Evolutionary conservation across 2,329 filamentous ascomycete genomes (phyloP).

Genomic region (Alternaria novae-zelandiae): DNA sequence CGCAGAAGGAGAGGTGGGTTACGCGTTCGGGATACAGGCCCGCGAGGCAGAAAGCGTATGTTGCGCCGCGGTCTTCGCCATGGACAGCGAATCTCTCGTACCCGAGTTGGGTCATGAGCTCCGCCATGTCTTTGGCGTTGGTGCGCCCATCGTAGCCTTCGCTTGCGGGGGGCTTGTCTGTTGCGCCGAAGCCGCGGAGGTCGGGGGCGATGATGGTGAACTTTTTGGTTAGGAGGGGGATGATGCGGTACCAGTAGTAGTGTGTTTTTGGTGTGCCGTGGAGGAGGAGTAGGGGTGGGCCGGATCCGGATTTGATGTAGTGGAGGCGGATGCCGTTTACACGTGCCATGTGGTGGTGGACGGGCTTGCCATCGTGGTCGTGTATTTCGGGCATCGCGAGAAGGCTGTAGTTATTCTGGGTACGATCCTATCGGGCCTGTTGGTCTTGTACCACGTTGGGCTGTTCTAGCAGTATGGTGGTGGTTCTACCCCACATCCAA

Average conservation of each 20-base stretch:
- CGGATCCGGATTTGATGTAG: constrained; percentile 28
- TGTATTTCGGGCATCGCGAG: constrained; percentile 25
- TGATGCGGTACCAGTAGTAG: constrained; percentile 48
- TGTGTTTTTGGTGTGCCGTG: constrained; percentile 32
- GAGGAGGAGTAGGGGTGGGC: constrained; percentile 24
- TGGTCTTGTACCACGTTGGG: neutral
- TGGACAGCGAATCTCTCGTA: constrained; percentile 79
- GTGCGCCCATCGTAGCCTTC: constrained; percentile 48
- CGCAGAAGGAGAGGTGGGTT: constrained; percentile 26
- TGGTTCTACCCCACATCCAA: neutral
- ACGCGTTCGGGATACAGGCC: constrained; percentile 23
- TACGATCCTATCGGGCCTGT: neutral
- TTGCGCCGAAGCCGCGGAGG: constrained; percentile 48
- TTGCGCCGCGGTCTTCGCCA: constrained; percentile 53
- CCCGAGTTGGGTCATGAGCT: constrained; percentile 53
- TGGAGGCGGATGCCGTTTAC: constrained; percentile 31
- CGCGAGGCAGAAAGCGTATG: constrained; percentile 26
- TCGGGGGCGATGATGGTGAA: constrained; percentile 49
- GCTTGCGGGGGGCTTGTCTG: constrained; percentile 47
- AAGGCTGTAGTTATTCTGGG: accelerated
- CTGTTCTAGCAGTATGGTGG: neutral
- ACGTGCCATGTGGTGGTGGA: constrained; percentile 24
- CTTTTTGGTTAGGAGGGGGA: constrained; percentile 43
- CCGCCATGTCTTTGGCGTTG: constrained; percentile 44
- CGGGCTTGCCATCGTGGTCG: constrained; percentile 22